Evolutionary conservation across 78 protist genomes (phyloP), one percentile per base, ranked within the genome.

Genomic region (Dictyostelium citrinum): DNA sequence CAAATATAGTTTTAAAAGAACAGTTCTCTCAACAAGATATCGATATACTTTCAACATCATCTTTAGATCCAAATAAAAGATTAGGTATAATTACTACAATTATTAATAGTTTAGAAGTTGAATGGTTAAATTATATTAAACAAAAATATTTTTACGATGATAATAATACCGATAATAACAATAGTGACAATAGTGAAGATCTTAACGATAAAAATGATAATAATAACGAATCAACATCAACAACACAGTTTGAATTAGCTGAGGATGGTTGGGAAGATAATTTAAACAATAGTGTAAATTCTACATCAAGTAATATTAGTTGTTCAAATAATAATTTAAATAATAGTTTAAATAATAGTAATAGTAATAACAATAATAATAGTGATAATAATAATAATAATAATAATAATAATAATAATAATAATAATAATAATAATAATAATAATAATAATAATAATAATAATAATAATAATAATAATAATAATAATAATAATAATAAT

Each of bases 101-200:
- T 11, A 77, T 86, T 71, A 86, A 86, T 71, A 35, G 41, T 9
- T 55, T 86, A 68, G 84, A 86, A 61, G 22, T 35, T 4, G 71
- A 86, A 61, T 86, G 92, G 92, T 64, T 86, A 41, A 43, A 86
- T 6, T 86, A 77, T 61, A 86, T 86, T 3, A 75, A 86, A 64
- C 78, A 86, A 22, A 55, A 60, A 43, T 77, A 55, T 67, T 86
- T 86, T 60, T 16, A 41, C 4, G 84, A 86, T 27, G 92, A 86
- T 10, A 5, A 17, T 29, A 24, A 31, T 3, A 5, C 7, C 10
- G 37, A 64, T 7, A 64, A 61, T 9, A 24, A 61, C 10, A 61
- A 61, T n/a, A 60, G 22, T 17, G 1, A 58, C 22, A 31, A 49
- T 31, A n/a, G 55, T 39, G n/a, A n/a, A n/a, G n/a, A n/a, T n/a